Evolutionary conservation across 306 rosid genomes (phyloP).

Genomic region (Vigna nakashimae): DNA sequence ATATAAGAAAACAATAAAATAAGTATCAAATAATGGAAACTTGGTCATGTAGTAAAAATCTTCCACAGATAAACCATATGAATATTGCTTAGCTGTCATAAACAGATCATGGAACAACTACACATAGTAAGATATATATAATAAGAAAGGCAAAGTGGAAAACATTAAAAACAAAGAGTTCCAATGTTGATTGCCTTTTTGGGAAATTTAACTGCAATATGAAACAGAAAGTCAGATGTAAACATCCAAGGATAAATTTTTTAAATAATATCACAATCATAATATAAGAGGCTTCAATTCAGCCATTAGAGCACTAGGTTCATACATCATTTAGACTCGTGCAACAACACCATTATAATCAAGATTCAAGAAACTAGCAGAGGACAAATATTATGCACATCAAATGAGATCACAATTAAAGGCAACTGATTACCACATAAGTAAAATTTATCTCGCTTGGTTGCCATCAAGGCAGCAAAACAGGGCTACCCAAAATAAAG

Average conservation of each 20-base stretch:
- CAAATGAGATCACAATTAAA: conserved; percentile 7
- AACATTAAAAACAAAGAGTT: not conserved
- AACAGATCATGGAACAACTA: not conserved
- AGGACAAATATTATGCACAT: conserved; percentile 1
- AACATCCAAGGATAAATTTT: conserved; percentile 6
- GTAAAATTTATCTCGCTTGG: conserved; percentile 8
- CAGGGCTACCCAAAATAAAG: conserved; percentile 7
- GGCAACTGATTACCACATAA: not conserved
- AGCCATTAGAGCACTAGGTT: conserved; percentile 1
- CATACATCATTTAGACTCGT: not conserved
- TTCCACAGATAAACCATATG: conserved; percentile 5
- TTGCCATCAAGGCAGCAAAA: conserved; percentile 31
- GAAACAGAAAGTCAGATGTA: conserved; percentile 2
- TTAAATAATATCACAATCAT: conserved; percentile 10
- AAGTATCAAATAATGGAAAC: conserved; percentile 8
- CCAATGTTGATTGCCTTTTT: conserved; percentile 5
- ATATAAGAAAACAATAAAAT: conserved; percentile 20
- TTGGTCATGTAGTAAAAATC: conserved; percentile 19
- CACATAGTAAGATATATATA: conserved; percentile 7
- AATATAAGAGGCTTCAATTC: conserved; percentile 7
- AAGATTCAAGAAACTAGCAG: not conserved
- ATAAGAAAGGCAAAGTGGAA: not conserved
- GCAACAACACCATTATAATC: conserved; percentile 26
- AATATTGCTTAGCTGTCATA: not conserved
- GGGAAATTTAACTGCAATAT: not conserved